Base-by-base conservation (phyloP, 768 basidiomycete species). In the Hygrocybe coccinea region DNA sequence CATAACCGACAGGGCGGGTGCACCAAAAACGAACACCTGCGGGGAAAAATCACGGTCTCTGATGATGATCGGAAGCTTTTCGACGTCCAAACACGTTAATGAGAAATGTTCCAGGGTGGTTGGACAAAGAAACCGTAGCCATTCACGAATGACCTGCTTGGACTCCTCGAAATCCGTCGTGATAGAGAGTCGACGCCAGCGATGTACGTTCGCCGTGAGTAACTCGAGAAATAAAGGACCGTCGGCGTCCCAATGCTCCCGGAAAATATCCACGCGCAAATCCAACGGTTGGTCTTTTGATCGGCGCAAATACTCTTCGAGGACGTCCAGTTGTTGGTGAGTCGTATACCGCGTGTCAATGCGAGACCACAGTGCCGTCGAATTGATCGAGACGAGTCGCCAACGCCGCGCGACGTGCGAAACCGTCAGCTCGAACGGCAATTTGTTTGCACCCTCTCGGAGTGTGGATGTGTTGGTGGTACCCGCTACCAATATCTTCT, bases 321-420 rank as follows among this genome's bases (percentile, higher is more conserved):
- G 56, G 33, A 67, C 64, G 39, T 29, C 29, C 8, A 29, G 29
- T 29, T 29, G 29, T 29, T 51, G 50, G 11, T 67, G 65, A 22
- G 61, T 60, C 59, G 64, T 67, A 35, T 34, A 69, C 64, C n/a
- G 66, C 64, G 33, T 69, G 58, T 48, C 66, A 50, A 72, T 70
- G 34, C 64, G 57, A 9, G 69, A 67, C 73, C 70, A 73, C n/a
- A 74, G 57, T 22, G 69, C 67, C 5, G 73, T 73, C 9, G 65
- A 61, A 47, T 55, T 57, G 39, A 74, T 66, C 17, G 74, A 67
- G 3, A 73, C 64, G 48, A 63, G 61, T 21, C 72, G 69, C 74
- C 74, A 74, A 41, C 63, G 62, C 33, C 62, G 54, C 35, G 65
- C 67, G n/a, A 74, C 70, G 44, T 69, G 67, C 35, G 74, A 70